Evolutionary conservation across 331 rosid species (phyloP), one percentile per base, ranked within the genome.

Genomic region (Malus hybrid): DNA sequence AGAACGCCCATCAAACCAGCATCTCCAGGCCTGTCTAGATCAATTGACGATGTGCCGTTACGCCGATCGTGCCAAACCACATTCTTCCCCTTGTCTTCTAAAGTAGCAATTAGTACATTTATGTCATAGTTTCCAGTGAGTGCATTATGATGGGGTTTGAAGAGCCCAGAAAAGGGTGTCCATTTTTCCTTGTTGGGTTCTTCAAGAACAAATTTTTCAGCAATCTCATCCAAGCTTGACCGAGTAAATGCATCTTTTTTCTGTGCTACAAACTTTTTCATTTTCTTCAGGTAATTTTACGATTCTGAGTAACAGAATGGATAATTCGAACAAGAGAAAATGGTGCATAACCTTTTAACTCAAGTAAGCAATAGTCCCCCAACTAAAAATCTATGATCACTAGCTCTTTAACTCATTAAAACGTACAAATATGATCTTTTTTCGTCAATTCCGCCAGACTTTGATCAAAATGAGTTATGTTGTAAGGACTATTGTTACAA

Each of bases 11-110:
- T 95, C 50, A 92, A 83, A 50, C 18, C 18, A 80, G 82, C 73
- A 77, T 77, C 92, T n/a, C 81, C 88, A 31, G 86, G 76, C 22
- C 87, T 88, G 69, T 90, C 89, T 50, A 89, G 85, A 80, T 90
- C 88, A 67, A 95, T 85, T 7, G 89, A 79, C 22, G 93, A 86
- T 1, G 90, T 91, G 20, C 91, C 84, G 52, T 83, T 90, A 6
- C 93, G 85, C n/a, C 92, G 91, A 77, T 95, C 99, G 50, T 92
- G 96, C 97, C 99, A 92, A 59, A 87, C 78, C n/a, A 92, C 89
- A 66, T 64, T 83, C 90, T 90, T 92, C 4, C 96, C 88, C 68
- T 82, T 87, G 84, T 87, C 97, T 79, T 88, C 93, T 73, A 89
- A 64, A 39, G 97, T 93, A 5, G 88, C 84, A 77, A 90, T 88